phyloP scores from a whole-genome alignment of 176 grass and related monocot genomes.

The Elymus sibiricus region DNA sequence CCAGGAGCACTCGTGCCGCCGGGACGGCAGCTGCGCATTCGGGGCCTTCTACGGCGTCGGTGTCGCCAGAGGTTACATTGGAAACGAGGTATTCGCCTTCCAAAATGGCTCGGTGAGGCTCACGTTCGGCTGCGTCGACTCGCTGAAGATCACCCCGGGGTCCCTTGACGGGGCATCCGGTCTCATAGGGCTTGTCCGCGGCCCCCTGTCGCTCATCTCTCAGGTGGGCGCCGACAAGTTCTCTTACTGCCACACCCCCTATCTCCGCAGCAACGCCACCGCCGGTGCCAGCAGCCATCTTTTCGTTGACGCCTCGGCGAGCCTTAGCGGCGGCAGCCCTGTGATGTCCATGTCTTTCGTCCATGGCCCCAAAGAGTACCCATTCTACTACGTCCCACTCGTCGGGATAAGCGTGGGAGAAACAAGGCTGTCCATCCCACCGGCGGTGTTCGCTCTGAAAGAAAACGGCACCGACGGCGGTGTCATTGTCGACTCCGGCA shows the following conservation, averaged over 20 bases:
- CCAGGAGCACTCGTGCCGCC: neutral
- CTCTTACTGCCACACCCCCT: constrained; percentile 31
- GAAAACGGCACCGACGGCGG: neutral
- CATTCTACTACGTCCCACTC: neutral
- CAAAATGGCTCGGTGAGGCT: neutral
- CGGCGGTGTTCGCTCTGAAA: neutral
- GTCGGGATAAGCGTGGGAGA: neutral
- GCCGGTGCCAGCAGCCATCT: neutral
- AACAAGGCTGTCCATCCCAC: neutral
- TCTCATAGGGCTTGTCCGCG: constrained; percentile 20
- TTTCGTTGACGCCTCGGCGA: neutral
- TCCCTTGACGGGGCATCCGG: constrained; percentile 13
- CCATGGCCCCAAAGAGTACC: neutral
- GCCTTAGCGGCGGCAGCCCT: neutral
- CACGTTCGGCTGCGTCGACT: neutral
- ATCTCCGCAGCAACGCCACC: neutral
- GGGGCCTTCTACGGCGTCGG: neutral
- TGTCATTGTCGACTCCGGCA: constrained; percentile 28
- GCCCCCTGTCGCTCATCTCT: neutral
- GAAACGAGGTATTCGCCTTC: constrained; percentile 3
- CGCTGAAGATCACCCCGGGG: neutral
- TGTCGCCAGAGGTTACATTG: neutral
- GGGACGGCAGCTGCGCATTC: neutral
- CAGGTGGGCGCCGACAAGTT: constrained; percentile 5
- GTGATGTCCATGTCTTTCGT: neutral